phyloP scores from a whole-genome alignment of 164 flowering plant genomes.

The Stephania japonica region DNA sequence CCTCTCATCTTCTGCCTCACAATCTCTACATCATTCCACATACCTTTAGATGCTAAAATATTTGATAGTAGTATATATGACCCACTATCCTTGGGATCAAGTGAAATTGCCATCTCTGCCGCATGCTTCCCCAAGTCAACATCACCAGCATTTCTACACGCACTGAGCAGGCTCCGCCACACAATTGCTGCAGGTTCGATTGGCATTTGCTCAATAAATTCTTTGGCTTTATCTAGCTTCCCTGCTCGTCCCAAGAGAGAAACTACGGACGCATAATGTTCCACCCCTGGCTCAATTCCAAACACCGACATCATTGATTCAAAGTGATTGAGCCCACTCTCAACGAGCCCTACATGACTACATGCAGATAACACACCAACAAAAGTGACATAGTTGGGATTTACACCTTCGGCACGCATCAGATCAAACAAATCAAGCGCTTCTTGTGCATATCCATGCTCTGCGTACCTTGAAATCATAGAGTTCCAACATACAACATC shows the following conservation, averaged over 20 bases:
- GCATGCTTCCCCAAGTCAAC: conserved; percentile 44
- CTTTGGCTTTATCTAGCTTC: conserved; percentile 46
- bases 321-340: conserved; percentile 43
- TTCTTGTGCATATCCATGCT: conserved; percentile 54
- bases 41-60: conserved; percentile 48
- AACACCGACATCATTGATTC: conserved; percentile 34
- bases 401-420: conserved; percentile 38
- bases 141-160: conserved; percentile 35
- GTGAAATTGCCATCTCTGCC: conserved; percentile 49
- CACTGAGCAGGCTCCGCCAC: conserved; percentile 64
- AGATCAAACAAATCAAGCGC: conserved; percentile 43
- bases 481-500: conserved; percentile 72
- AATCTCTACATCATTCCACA: conserved; percentile 51
- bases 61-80: conserved; percentile 48
- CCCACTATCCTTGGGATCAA: conserved; percentile 53
- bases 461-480: conserved; percentile 58
- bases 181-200: conserved; percentile 48
- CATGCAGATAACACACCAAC: conserved; percentile 69
- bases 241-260: conserved; percentile 64
- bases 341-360: conserved; percentile 59
- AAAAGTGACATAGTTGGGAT: conserved; percentile 63
- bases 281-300: conserved; percentile 56
- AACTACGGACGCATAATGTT: conserved; percentile 63
- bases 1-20: conserved; percentile 49
- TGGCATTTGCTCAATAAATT: conserved; percentile 58